phyloP scores from a whole-genome alignment of 2,329 filamentous ascomycete genomes.

The Lecanicillium sp. region DNA sequence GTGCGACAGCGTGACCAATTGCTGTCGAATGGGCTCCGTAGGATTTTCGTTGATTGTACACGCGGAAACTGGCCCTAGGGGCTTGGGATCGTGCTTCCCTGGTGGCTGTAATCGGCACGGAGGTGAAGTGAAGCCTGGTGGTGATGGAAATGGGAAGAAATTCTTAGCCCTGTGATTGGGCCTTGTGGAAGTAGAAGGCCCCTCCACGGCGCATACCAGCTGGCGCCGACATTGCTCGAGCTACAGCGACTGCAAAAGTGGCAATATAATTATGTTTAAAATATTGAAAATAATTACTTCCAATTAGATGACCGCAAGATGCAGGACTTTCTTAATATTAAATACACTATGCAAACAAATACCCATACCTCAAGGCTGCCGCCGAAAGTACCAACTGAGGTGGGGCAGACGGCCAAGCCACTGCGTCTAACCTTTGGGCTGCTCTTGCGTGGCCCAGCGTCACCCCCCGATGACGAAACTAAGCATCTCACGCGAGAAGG shows the following conservation, averaged over 20 bases:
- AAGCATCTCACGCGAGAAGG: slow-evolving; percentile 10
- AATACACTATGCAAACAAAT: too few species aligned
- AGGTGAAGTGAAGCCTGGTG: background rate
- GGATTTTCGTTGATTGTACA: too few species aligned
- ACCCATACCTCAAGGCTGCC: background rate
- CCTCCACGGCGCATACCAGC: background rate
- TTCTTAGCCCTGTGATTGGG: slow-evolving; percentile 11
- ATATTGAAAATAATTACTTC: background rate
- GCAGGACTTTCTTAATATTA: too few species aligned
- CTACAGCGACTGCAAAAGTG: background rate
- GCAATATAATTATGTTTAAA: background rate
- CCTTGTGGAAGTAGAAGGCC: background rate
- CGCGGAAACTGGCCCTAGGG: too few species aligned
- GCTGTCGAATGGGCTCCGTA: too few species aligned
- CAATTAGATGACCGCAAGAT: too few species aligned
- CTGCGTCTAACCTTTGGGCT: slow-evolving; percentile 2
- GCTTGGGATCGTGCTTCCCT: background rate
- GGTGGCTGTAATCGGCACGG: background rate
- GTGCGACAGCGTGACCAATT: background rate
- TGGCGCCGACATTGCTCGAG: background rate
- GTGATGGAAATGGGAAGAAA: slow-evolving; percentile 7
- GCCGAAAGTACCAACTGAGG: slow-evolving; percentile 1
- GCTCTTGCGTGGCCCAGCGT: slow-evolving; percentile 11
- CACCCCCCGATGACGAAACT: slow-evolving; percentile 15
- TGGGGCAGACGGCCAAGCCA: slow-evolving; percentile 11